Percentiles rank a stretch among this genome's conserved stretches.
These are phyloP conservation scores for Malus domestica DNA, from an alignment of 306 rosid genomes.

Conservation along the genomic window DNA sequence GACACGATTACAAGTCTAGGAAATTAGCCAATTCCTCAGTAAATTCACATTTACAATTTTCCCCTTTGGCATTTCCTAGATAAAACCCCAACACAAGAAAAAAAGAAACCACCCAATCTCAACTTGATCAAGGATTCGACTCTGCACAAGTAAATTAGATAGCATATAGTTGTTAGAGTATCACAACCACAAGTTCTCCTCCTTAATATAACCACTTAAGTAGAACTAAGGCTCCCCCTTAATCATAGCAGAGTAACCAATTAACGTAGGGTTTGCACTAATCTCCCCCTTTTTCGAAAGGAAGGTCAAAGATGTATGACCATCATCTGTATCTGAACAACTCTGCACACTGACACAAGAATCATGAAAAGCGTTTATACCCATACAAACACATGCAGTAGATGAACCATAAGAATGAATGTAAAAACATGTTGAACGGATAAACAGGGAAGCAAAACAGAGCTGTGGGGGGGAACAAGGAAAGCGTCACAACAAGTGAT, in stretches of 20 bases:
- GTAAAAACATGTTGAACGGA: too few relatives aligned
- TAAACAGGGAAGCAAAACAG: neutral
- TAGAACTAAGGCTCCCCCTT: too few relatives aligned
- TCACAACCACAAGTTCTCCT: neutral
- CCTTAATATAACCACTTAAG: neutral
- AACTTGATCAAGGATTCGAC: neutral
- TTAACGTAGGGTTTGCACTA: neutral
- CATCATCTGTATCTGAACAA: neutral
- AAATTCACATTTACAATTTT: too few relatives aligned
- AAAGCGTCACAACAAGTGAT: neutral
- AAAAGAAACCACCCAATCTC: neutral
- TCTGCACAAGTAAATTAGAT: too few relatives aligned
- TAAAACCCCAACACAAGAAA: neutral
- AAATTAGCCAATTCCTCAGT: too few relatives aligned
- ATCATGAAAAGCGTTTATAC: too few relatives aligned
- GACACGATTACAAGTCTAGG: too few relatives aligned
- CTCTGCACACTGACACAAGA: neutral
- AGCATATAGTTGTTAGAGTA: neutral
- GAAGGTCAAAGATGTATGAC: neutral
- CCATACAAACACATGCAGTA: too few relatives aligned
- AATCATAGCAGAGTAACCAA: neutral
- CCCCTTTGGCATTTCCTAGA: neutral
- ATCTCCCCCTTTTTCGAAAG: neutral
- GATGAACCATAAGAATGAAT: too few relatives aligned
- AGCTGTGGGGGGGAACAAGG: neutral